phyloP scores from a whole-genome alignment of 2,329 filamentous ascomycete genomes.

The Hansfordia pulvinata region DNA sequence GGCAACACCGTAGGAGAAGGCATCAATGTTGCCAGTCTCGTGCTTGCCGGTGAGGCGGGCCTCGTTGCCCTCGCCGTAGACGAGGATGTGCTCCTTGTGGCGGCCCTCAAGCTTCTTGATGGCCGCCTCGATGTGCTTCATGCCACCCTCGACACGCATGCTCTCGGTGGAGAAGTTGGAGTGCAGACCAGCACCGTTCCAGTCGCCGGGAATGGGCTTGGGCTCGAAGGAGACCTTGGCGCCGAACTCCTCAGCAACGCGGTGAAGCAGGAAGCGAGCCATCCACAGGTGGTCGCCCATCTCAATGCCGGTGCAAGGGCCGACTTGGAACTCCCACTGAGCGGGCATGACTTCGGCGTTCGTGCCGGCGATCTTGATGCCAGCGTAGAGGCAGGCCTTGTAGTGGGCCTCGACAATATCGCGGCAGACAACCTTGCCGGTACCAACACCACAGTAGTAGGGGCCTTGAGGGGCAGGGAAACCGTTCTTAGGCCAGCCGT shows the following conservation, averaged over 20 bases:
- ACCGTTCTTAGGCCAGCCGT: constrained; percentile 72
- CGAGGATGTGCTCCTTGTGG: constrained; percentile 75
- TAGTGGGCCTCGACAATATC: constrained; percentile 95
- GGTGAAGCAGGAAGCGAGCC: constrained; percentile 76
- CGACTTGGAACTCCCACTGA: constrained; percentile 97
- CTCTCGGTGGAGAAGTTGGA: constrained; percentile 48
- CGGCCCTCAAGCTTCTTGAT: constrained; percentile 74
- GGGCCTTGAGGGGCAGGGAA: constrained; percentile 88
- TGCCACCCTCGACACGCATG: constrained; percentile 84
- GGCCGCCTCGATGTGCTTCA: constrained; percentile 83
- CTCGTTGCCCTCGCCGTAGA: constrained; percentile 94
- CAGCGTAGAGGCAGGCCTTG: constrained; percentile 71
- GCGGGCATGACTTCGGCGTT: constrained; percentile 98
- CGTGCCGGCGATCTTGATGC: constrained; percentile 90
- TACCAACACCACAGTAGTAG: constrained; percentile 97
- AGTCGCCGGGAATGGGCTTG: constrained; percentile 91
- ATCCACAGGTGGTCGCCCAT: constrained; percentile 97
- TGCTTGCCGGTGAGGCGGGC: constrained; percentile 83
- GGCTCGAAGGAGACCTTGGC: constrained; percentile 90
- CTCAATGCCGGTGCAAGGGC: constrained; percentile 75
- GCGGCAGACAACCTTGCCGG: constrained; percentile 92
- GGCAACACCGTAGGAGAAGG: constrained; percentile 87
- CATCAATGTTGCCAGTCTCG: constrained; percentile 88
- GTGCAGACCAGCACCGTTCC: constrained; percentile 94
- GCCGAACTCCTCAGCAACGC: constrained; percentile 91